Conservation (phyloP, 2,329 filamentous ascomycete genomes). For the Xylaria digitata region DNA sequence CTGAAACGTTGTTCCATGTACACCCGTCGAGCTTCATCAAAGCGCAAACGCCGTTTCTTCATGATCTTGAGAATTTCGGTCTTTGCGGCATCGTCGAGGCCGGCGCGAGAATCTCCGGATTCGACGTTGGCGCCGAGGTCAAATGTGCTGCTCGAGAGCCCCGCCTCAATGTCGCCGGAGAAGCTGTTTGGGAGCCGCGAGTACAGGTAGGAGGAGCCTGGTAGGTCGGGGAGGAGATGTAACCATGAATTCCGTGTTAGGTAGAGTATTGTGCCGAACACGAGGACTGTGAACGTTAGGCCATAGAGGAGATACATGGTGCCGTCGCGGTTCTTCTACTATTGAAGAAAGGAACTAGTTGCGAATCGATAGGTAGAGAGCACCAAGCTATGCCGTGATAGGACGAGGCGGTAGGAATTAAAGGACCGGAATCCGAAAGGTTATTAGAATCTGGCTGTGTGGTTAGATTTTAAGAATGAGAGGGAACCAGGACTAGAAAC, state of each 20-base stretch:
- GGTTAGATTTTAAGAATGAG: constrained; percentile 13
- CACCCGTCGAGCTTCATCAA: constrained; percentile 89
- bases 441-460: constrained; percentile 3
- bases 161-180: constrained; percentile 85
- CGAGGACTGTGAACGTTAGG: constrained; percentile 76
- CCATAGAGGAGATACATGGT: constrained; percentile 79
- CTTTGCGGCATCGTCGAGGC: constrained; percentile 84
- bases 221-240: constrained; percentile 66
- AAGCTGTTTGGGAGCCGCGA: constrained; percentile 79
- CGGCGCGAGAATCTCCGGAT: constrained; percentile 79
- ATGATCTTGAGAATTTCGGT: constrained; percentile 88
- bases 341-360: constrained; percentile 4
- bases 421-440: not conserved
- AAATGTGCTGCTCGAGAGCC: constrained; percentile 84
- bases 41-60: constrained; percentile 83
- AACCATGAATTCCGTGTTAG: constrained; percentile 84
- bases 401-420: not conserved
- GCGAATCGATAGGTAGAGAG: constrained; percentile 16
- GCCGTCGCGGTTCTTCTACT: constrained; percentile 24
- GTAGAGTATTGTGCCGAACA: constrained; percentile 81
- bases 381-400: not conserved
- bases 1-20: constrained; percentile 89
- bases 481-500: constrained; percentile 11
- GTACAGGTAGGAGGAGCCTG: constrained; percentile 67
- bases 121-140: constrained; percentile 84